Conservation (phyloP, 306 rosid species). For the Gynostemma pentaphyllum region DNA sequence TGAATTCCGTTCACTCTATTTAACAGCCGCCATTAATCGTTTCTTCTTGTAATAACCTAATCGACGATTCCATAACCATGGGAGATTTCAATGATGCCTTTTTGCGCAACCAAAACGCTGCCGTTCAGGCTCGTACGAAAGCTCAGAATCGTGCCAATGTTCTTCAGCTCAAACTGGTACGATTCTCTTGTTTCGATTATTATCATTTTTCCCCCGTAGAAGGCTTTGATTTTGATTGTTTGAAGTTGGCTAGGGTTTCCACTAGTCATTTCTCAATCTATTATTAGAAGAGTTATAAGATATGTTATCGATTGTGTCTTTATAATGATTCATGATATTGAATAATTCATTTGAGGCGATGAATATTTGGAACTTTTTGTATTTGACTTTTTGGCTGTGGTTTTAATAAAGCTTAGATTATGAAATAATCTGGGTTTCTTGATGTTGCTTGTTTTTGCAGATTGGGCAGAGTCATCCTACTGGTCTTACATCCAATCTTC, state of each 20-base stretch:
- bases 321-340: too few relatives aligned
- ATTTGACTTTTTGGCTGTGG: neutral
- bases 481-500: slow-evolving; percentile 73
- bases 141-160: slow-evolving; percentile 96
- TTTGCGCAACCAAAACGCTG: slow-evolving; percentile 95
- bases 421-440: neutral
- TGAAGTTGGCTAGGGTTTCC: slow-evolving; percentile 21
- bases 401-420: neutral
- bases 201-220: neutral
- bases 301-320: neutral
- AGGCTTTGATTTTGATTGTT: neutral
- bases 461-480: slow-evolving; percentile 99
- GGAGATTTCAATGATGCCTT: slow-evolving; percentile 73
- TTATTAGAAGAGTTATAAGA: neutral
- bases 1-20: slow-evolving; percentile 7
- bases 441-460: slow-evolving; percentile 25
- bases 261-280: neutral
- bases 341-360: neutral
- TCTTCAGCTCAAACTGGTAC: slow-evolving; percentile 94
- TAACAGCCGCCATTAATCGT: neutral
- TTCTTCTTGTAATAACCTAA: neutral
- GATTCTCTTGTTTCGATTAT: neutral
- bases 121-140: slow-evolving; percentile 97
- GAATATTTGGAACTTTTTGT: neutral
- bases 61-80: slow-evolving; percentile 40